Conservation (phyloP, 352 stramenopile species). For the Pythium dissimile region DNA sequence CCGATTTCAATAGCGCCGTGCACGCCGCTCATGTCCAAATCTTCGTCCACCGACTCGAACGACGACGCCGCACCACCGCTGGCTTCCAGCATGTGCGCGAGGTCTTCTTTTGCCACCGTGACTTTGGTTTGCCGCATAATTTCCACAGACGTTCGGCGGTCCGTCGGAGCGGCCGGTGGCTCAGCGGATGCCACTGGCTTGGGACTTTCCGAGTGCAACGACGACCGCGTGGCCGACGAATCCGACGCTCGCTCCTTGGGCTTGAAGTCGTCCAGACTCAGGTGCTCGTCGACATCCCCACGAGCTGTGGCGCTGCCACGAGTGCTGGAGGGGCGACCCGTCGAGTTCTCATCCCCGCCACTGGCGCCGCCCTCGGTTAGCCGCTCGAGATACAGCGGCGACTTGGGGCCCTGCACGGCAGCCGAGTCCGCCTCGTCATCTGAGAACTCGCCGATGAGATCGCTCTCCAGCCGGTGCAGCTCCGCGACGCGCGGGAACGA, state of each 20-base stretch:
- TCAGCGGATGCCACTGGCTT: not conserved
- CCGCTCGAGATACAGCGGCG: conserved; percentile 16
- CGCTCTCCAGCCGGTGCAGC: conserved; percentile 24
- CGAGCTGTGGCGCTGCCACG: not conserved
- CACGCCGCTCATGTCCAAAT: not conserved
- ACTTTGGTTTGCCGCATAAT: conserved; percentile 1
- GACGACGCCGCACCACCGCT: not conserved
- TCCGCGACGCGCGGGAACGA: conserved; percentile 24
- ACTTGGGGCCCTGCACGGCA: not conserved
- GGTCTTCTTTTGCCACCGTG: not conserved
- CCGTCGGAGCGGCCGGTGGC: not conserved
- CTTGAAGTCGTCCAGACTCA: conserved; percentile 4
- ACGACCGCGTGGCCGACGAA: not conserved
- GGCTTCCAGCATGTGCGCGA: not conserved
- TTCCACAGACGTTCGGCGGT: conserved; percentile 11
- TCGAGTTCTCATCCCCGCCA: not conserved
- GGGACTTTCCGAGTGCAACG: not conserved
- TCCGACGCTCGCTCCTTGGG: not conserved
- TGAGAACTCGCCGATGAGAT: conserved; percentile 23
- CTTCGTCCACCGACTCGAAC: not conserved
- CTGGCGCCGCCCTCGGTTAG: conserved; percentile 8
- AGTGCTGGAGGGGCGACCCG: not conserved
- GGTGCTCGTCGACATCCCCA: not conserved
- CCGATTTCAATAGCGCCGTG: not conserved
- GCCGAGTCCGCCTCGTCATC: conserved; percentile 18